A percentile compares a stretch with the other conserved stretches of the same genome.
Conservation (phyloP, 2,329 filamentous ascomycete species). For the Fusarium heterosporum region DNA sequence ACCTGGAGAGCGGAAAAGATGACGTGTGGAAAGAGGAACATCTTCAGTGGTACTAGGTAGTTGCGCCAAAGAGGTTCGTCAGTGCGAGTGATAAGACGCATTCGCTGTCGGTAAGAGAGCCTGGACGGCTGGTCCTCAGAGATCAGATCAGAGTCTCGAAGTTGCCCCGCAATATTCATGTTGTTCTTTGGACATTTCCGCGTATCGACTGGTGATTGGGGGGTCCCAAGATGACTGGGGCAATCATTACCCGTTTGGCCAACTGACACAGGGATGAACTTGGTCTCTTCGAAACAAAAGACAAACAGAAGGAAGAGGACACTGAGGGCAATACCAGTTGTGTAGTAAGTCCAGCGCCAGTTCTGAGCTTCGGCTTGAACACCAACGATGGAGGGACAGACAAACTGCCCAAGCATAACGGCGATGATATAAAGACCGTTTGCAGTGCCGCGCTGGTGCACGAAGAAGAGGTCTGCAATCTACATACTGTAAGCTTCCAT, state of each 20-base stretch:
- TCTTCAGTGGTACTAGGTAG: slow-evolving; percentile 30
- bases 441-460: slow-evolving; percentile 48
- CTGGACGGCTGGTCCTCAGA: not conserved
- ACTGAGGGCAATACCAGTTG: slow-evolving; percentile 38
- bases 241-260: slow-evolving; percentile 1
- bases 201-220: not conserved
- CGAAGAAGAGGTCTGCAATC: slow-evolving; percentile 51
- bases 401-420: slow-evolving; percentile 47
- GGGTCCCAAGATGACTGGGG: not conserved
- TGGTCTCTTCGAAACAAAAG: slow-evolving; percentile 47
- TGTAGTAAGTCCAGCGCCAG: slow-evolving; percentile 45
- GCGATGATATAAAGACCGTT: slow-evolving; percentile 50
- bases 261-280: slow-evolving; percentile 37
- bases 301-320: slow-evolving; percentile 38
- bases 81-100: slow-evolving; percentile 39
- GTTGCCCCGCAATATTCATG: not conserved
- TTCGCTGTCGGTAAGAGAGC: slow-evolving; percentile 17
- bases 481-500: slow-evolving; percentile 2
- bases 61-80: slow-evolving; percentile 30
- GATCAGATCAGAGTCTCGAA: not conserved
- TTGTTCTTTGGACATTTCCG: not conserved
- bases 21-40: slow-evolving; percentile 52
- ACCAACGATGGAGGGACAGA: slow-evolving; percentile 49
- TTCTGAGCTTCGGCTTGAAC: slow-evolving; percentile 33
- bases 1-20: slow-evolving; percentile 55